Conservation (phyloP, 2,329 filamentous ascomycete species). For the Knufia petricola region DNA sequence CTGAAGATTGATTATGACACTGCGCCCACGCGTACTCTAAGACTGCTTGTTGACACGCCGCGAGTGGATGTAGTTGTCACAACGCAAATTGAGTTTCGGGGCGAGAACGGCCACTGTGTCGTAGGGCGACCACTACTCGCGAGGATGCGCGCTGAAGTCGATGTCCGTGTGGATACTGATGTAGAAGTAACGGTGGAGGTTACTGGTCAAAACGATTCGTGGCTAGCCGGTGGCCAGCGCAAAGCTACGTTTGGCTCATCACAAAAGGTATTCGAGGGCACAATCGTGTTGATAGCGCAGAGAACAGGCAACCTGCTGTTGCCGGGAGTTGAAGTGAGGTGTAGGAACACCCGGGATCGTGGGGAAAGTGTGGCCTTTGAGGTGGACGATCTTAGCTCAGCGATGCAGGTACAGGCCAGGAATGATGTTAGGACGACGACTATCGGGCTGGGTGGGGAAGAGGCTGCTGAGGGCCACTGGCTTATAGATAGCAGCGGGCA, state of each 20-base stretch:
- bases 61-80: slow-evolving; percentile 75
- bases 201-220: slow-evolving; percentile 60
- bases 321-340: slow-evolving; percentile 66
- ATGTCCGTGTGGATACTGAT: slow-evolving; percentile 31
- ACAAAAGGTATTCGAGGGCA: slow-evolving; percentile 30
- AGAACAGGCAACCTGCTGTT: slow-evolving; percentile 67
- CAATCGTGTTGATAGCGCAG: slow-evolving; percentile 69
- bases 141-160: slow-evolving; percentile 10
- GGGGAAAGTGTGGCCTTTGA: slow-evolving; percentile 51
- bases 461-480: slow-evolving; percentile 55
- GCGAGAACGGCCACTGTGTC: neutral
- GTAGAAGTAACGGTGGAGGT: slow-evolving; percentile 60
- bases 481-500: slow-evolving; percentile 47
- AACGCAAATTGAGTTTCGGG: slow-evolving; percentile 46
- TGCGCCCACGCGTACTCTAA: slow-evolving; percentile 48
- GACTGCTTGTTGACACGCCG: slow-evolving; percentile 84
- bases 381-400: slow-evolving; percentile 68
- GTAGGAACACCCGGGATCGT: slow-evolving; percentile 22
- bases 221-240: slow-evolving; percentile 75
- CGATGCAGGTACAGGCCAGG: slow-evolving; percentile 66
- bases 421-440: slow-evolving; percentile 63
- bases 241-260: slow-evolving; percentile 59
- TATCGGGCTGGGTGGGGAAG: slow-evolving; percentile 59
- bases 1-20: slow-evolving; percentile 11
- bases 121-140: slow-evolving; percentile 6